Base-by-base conservation (phyloP, 495 filamentous ascomycete species). In the Hypoxylon rickii region DNA sequence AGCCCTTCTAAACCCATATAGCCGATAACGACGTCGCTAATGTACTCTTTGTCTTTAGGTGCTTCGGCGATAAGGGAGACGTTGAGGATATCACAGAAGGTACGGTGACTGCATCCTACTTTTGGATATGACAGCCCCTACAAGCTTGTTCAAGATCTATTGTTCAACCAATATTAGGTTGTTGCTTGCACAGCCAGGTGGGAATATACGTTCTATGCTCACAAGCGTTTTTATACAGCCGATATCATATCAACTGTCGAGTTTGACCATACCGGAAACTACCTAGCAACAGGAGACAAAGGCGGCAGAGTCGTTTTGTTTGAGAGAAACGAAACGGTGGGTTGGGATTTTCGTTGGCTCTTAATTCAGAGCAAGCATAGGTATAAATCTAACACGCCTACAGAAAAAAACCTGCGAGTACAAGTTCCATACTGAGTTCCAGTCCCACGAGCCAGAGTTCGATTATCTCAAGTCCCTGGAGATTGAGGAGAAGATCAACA, bases 341-440 rank as follows among this genome's bases (percentile, higher is more conserved):
- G 86, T 76, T 34, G 36, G 45, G n/a, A 31, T 41, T 62, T 51
- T 40, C 43, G 32, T 40, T 55, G 11, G 8, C 62, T 61, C 62
- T 70, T 55, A n/a, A 40, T 49, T n/a, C 43, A 51, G 51, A 29
- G 24, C 10, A 29, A 4, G 24, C 24, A 55, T 8, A 22, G 3
- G 36, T 55, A 45, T 65, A 45, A n/a, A 68, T 54, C 20, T 41
- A 4, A 3, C 24, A 29, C 10, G 10, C n/a, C n/a, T 47, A 45
- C 68, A 97, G 93, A 97, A 97, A 86, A 98, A 97, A 87, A 97
- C 94, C 11, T 98, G 94, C 82, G 94, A 98, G 74, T 98, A 98
- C 82, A 98, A 98, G 73, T 98, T 98, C 74, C 94, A 98, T 71
- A 98, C 94, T 66, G 94, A 98, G 69, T 98, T 98, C 58, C 94